Percentiles rank a stretch among this genome's conserved stretches.
These are phyloP conservation scores for Nakazawaea pomicola DNA, from an alignment of 805 yeast species.

Conservation along the genomic window DNA sequence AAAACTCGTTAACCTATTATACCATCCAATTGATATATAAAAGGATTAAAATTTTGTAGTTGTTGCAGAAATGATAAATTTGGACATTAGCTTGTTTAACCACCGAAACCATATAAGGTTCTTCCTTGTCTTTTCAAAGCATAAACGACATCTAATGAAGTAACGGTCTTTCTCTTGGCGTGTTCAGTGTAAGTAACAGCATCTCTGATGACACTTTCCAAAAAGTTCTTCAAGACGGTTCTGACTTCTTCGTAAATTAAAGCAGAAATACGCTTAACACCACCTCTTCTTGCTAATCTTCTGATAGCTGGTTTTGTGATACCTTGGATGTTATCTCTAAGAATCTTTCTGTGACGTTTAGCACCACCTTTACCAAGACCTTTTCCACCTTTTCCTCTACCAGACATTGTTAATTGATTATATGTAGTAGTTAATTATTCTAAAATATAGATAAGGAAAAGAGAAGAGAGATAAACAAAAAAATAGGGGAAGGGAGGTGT, in stretches of 20 bases:
- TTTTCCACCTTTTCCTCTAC: conserved; percentile 99
- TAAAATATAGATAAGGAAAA: conserved; percentile 15
- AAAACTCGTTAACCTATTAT: not conserved
- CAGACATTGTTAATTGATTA: conserved; percentile 63
- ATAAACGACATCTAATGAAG: conserved; percentile 97
- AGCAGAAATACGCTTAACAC: conserved; percentile 99
- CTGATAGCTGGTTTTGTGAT: conserved; percentile 99
- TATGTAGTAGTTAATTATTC: not conserved
- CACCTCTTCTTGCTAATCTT: conserved; percentile 99
- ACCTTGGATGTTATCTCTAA: conserved; percentile 99
- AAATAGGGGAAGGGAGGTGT: not conserved
- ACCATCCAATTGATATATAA: not conserved
- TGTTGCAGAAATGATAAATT: too few species aligned
- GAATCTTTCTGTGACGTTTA: conserved; percentile 99
- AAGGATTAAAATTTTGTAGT: too few species aligned
- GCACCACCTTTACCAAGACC: conserved; percentile 99
- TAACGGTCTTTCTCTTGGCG: conserved; percentile 99
- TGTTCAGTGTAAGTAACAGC: conserved; percentile 99
- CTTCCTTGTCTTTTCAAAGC: conserved; percentile 99
- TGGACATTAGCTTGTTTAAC: conserved; percentile 69
- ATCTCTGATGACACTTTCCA: conserved; percentile 96
- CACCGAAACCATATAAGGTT: conserved; percentile 99
- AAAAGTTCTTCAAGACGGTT: conserved; percentile 91
- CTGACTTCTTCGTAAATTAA: conserved; percentile 98
- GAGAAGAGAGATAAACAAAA: conserved; percentile 3